Evolutionary conservation across 306 rosid species (phyloP), one percentile per base, ranked within the genome.

Genomic region (Sicyos edulis): DNA sequence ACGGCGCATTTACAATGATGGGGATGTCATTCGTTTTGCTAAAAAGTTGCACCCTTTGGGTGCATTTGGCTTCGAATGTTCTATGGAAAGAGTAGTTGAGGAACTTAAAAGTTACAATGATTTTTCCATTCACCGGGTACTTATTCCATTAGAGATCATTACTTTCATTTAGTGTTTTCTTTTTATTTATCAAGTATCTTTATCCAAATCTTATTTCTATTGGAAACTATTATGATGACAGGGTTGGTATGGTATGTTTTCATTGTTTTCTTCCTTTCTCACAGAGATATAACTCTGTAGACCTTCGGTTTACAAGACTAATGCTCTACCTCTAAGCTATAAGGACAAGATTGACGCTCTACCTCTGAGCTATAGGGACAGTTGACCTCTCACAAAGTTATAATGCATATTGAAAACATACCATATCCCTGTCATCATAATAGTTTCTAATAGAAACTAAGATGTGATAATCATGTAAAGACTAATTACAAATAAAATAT

Each of bases 1-100:
- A 75, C 83, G 98, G 92, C 85, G 88, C 45, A 86, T 90, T 56
- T 93, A 93, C 78, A 87, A 79, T 62, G 96, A 93, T 45, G 95
- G 87, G 61, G 98, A 93, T 79, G 97, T 93, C 17, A 72, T 76
- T 81, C 95, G 89, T 85, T 93, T 85, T 88, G 96, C 95, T 45
- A 82, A 82, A 82, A 88, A 77, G 83, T 83, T 93, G 59, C 88
- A 87, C 75, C 95, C 95, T 1, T 9, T 88, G 45, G 97, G 98
- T 70, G 98, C 88, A 73, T 93, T 93, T 90, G 98, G 97, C 74
- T 86, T 84, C 78, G 98, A 93, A 80, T 93, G 97, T 87, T 80
- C 91, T 29, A 62, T 90, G 79, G 98, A 90, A 78, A 90, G 87
- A 81, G 98, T 90, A 67, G 84, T 83, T 60, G 91, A 80, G 67